Evolutionary conservation across 352 stramenopile genomes (phyloP), one percentile per base, ranked within the genome.

Genomic region (Globisporangium abappressorium): DNA sequence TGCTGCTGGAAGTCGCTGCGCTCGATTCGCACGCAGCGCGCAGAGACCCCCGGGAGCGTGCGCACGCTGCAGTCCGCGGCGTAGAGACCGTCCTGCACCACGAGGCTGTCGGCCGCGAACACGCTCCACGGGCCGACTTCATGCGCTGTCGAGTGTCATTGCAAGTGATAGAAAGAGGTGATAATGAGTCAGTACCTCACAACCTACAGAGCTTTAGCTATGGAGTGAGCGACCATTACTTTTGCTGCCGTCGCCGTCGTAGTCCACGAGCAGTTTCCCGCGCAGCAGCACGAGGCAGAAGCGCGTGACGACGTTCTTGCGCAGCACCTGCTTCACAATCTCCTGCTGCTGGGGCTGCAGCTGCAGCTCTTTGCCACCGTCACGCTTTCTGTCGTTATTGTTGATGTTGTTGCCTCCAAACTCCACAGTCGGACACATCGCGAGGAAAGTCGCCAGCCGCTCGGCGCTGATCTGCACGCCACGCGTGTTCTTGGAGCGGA

Each of bases 1-100:
- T 68, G 69, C 24, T 82, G 73, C 75, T 84, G 76, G 64, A 86
- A 86, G 20, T 82, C 79, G 69, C 68, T 58, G 62, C 75, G 74
- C 14, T 74, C 62, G 58, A 86, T 74, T 12, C 70, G 73, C 47
- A 86, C 66, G 51, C 72, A 75, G 57, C 72, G 62, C 22, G 69
- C 63, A 26, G 64, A 41, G 0, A 72, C 65, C 11, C 66, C 62
- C 18, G 72, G 63, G 1, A 79, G n/a, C 8, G 74, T 79, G 30
- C 70, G 67, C 24, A 81, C 75, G 18, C 72, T 78, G 51, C 79
- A 70, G 65, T 84, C 79, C 4, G 74, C 70, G 43, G 68, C 36
- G 63, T 76, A 84, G 38, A 78, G 65, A 2, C 76, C 79, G 36
- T 84, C 74, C 58, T 82, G 75, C 47, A 76, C 65, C 26, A 81